A percentile compares a stretch with the other conserved stretches of the same genome.
Evolutionary conservation across 1,139 yeast species (phyloP).

Genomic region (Candida tetrigidarum): DNA sequence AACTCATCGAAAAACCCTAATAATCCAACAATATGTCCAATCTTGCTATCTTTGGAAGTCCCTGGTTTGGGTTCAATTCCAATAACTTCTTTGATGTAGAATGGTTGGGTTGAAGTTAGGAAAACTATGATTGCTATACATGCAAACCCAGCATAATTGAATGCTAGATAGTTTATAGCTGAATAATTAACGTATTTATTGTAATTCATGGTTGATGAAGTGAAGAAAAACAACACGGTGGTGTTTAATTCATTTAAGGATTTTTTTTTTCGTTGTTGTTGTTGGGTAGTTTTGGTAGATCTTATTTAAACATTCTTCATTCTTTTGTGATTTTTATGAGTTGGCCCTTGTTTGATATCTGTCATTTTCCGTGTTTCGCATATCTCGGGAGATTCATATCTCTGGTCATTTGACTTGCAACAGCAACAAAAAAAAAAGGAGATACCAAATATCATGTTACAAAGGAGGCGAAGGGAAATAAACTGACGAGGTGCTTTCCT

Average conservation of each 20-base stretch:
- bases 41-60: conserved; percentile 28
- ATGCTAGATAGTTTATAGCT: conserved; percentile 25
- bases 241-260: background rate
- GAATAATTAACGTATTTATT: conserved; percentile 19
- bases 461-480: too few species aligned
- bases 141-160: conserved; percentile 45
- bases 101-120: conserved; percentile 69
- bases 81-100: conserved; percentile 60
- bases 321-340: too few species aligned
- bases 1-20: conserved; percentile 69
- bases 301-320: too few species aligned
- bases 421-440: too few species aligned
- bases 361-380: too few species aligned
- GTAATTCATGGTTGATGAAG: background rate
- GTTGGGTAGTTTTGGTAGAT: too few species aligned
- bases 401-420: too few species aligned
- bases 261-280: too few species aligned
- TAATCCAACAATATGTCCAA: conserved; percentile 63
- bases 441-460: too few species aligned
- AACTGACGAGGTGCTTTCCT: too few species aligned
- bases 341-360: too few species aligned
- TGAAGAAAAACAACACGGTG: background rate
- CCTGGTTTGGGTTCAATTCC: conserved; percentile 32
- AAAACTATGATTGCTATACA: conserved; percentile 69
- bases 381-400: too few species aligned